Evolutionary conservation across 164 flowering plant genomes (phyloP).

Genomic region (Macadamia tetraphylla): DNA sequence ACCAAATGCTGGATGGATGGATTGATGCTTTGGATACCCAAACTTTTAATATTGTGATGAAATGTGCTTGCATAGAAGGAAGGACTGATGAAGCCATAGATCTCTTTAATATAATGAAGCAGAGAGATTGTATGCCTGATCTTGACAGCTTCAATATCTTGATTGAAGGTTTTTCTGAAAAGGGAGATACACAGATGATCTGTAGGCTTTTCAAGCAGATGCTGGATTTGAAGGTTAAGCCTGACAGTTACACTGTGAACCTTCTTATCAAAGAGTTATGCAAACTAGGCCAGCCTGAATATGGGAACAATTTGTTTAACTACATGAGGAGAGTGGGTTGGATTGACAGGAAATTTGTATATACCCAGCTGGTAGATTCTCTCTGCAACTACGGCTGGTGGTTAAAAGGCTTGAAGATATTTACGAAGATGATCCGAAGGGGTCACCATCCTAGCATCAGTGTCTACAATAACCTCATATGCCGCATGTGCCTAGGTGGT

Average conservation of each 20-base stretch:
- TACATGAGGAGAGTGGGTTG: slow-evolving; percentile 23
- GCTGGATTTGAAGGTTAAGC: slow-evolving; percentile 16
- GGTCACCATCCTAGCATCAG: slow-evolving; percentile 13
- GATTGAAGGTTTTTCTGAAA: slow-evolving; percentile 15
- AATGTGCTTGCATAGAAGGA: slow-evolving; percentile 11
- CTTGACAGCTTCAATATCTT: slow-evolving; percentile 17
- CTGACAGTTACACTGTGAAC: slow-evolving; percentile 16
- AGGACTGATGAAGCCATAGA: slow-evolving; percentile 11
- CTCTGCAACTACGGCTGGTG: slow-evolving; percentile 22
- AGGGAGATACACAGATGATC: slow-evolving; percentile 14
- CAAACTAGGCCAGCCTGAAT: slow-evolving; percentile 17
- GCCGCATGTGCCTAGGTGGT: slow-evolving; percentile 16
- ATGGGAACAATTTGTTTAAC: slow-evolving; percentile 17
- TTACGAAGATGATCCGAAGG: slow-evolving; percentile 14
- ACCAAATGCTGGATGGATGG: slow-evolving; percentile 14
- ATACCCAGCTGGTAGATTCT: slow-evolving; percentile 17
- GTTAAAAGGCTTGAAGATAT: slow-evolving; percentile 20
- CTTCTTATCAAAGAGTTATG: slow-evolving; percentile 17
- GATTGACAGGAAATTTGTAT: slow-evolving; percentile 21
- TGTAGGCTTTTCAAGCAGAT: slow-evolving; percentile 17
- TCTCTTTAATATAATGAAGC: slow-evolving; percentile 9
- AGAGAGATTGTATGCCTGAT: slow-evolving; percentile 13
- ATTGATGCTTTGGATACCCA: slow-evolving; percentile 13
- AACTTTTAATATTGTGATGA: slow-evolving; percentile 16
- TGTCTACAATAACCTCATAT: slow-evolving; percentile 11